phyloP scores from a whole-genome alignment of 1,139 yeast genomes.

The Protomyces macrosporus region DNA sequence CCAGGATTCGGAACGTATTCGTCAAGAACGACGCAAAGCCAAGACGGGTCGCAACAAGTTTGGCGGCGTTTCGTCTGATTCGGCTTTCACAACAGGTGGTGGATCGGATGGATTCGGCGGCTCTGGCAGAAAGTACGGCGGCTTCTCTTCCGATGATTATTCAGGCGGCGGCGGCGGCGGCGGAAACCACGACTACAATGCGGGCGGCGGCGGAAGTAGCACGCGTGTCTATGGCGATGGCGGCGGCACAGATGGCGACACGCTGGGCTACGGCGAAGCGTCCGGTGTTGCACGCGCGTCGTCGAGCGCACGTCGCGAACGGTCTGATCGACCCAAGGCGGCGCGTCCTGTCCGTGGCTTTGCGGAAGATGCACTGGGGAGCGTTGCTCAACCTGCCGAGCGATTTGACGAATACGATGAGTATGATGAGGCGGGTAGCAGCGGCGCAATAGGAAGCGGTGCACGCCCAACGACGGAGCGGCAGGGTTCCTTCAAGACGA shows the following conservation, averaged over 20 bases:
- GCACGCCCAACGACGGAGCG: neutral
- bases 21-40: slow-evolving; percentile 84
- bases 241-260: slow-evolving; percentile 25
- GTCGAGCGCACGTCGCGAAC: slow-evolving; percentile 8
- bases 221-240: slow-evolving; percentile 34
- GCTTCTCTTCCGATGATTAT: slow-evolving; percentile 41
- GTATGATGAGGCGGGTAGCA: slow-evolving; percentile 38
- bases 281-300: slow-evolving; percentile 9
- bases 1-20: slow-evolving; percentile 67
- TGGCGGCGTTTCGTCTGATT: slow-evolving; percentile 46
- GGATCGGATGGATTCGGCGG: slow-evolving; percentile 35
- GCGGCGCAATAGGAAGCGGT: slow-evolving; percentile 34
- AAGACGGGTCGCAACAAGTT: slow-evolving; percentile 77
- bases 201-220: slow-evolving; percentile 64
- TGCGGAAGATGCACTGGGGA: slow-evolving; percentile 27
- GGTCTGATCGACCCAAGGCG: neutral
- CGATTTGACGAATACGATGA: slow-evolving; percentile 69
- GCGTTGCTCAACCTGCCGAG: slow-evolving; percentile 36
- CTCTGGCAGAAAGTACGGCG: slow-evolving; percentile 40
- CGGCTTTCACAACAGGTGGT: slow-evolving; percentile 44
- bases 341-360: slow-evolving; percentile 28
- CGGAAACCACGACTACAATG: slow-evolving; percentile 34
- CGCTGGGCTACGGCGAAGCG: slow-evolving; percentile 21
- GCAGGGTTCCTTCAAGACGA: slow-evolving; percentile 3
- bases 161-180: slow-evolving; percentile 48